Base-by-base conservation (phyloP, 2,329 filamentous ascomycete species). In the Aspergillus sp. region DNA sequence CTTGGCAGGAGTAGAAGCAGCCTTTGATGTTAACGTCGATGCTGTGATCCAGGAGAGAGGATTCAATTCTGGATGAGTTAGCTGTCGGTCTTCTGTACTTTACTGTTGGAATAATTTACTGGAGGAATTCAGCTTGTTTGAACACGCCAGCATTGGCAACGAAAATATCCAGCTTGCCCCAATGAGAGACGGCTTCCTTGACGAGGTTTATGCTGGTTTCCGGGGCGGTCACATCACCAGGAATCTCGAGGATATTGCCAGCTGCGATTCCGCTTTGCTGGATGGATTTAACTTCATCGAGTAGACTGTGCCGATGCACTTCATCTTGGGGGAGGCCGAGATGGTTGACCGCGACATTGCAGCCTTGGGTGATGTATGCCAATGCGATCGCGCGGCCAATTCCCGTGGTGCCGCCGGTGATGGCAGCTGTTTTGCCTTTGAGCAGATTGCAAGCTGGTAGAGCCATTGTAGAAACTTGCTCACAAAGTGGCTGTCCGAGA, bases 91-190 rank as follows among this genome's bases (percentile, higher is more conserved):
- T 15, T 23, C 13, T 21, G 1, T 15, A 25, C 1, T 23, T 3
- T 5, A 2, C 6, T 1, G 10, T 5, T 23, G 9, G 9, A 5
- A 36, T 36, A 5, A 43, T n/a, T 39, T 25, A 65, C 81, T 87
- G 85, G 39, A 96, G 78, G 70, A 96, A 93, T 66, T 93, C 89
- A 61, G 89, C 88, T 77, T 95, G 96, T 64, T 89, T 84, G 81
- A 91, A 96, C 58, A 74, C 70, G 2, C 71, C 71, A 9, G 71
- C 72, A 57, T 74, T 74, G 12, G 70, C 70, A 12, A 74, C 66
- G 50, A 74, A 72, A 1, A 71, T 69, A 55, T 74, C 72, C n/a
- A 74, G 48, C 23, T 69, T 60, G 1, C 70, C 69, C 60, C 71
- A 74, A 49, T 60, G 55, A 2, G 61, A 50, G 0, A 72, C 69